Percentiles rank a stretch among this genome's conserved stretches.
These are phyloP conservation scores for Pleurotus platypus DNA, from an alignment of 768 basidiomycete genomes.

Conservation along the genomic window DNA sequence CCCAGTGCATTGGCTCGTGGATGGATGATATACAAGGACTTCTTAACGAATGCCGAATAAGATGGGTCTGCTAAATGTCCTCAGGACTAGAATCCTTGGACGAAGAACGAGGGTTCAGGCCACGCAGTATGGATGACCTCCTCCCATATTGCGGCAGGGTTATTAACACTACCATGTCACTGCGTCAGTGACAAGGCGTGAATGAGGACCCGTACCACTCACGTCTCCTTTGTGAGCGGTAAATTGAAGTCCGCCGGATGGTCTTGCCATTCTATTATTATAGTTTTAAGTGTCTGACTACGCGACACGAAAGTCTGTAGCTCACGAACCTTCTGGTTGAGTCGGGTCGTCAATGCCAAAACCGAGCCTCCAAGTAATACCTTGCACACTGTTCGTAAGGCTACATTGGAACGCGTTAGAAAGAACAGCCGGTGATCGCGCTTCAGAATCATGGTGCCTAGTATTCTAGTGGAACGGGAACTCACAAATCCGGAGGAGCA, in stretches of 20 bases:
- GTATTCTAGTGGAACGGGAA: constrained; percentile 7
- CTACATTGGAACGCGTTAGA: constrained; percentile 19
- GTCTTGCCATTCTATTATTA: constrained; percentile 53
- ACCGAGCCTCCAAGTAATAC: constrained; percentile 60
- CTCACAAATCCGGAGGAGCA: constrained; percentile 60
- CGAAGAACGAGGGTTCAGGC: background rate
- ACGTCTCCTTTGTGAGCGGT: constrained; percentile 46
- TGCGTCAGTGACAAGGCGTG: background rate
- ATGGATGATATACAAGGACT: too few relatives aligned
- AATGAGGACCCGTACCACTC: constrained; percentile 20
- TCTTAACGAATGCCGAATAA: too few relatives aligned
- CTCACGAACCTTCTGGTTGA: constrained; percentile 49
- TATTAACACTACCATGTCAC: constrained; percentile 40
- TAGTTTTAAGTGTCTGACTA: background rate
- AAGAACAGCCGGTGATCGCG: background rate
- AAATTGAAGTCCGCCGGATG: constrained; percentile 51
- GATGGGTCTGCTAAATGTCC: too few relatives aligned
- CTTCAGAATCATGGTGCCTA: background rate
- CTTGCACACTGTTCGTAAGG: constrained; percentile 52
- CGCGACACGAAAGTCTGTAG: background rate
- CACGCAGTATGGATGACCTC: constrained; percentile 23
- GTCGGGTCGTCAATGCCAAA: constrained; percentile 50
- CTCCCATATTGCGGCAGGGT: constrained; percentile 54
- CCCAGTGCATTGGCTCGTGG: too few relatives aligned
- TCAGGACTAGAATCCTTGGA: background rate